Conservation (phyloP, 306 rosid genomes). For the Prunus persica region DNA sequence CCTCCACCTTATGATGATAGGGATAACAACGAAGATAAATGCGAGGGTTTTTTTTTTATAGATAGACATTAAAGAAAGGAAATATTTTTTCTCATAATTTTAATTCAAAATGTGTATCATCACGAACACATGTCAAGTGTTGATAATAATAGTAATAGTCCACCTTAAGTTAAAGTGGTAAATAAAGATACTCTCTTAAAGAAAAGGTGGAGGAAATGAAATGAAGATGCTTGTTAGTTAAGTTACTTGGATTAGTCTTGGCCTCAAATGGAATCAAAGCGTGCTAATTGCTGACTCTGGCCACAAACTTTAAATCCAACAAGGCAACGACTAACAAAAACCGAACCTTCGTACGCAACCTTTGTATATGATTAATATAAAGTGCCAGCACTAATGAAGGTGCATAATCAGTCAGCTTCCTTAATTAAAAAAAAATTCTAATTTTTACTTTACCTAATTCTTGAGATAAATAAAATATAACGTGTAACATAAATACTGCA, state of each 20-base stretch:
- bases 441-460: no score
- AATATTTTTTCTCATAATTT: no score
- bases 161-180: rapidly evolving
- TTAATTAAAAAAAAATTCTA: not conserved
- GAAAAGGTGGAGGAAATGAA: not conserved
- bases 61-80: no score
- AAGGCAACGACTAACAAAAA: conserved; percentile 2
- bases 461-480: not conserved
- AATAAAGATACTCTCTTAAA: not conserved
- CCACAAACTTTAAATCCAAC: conserved; percentile 11
- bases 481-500: not conserved
- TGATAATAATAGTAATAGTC: rapidly evolving
- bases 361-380: not conserved
- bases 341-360: conserved; percentile 2
- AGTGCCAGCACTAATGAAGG: not conserved
- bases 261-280: not conserved
- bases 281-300: not conserved
- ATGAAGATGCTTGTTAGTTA: not conserved
- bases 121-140: no score
- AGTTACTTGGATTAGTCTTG: conserved; percentile 9
- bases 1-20: not conserved
- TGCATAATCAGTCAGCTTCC: not conserved
- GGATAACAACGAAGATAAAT: not conserved
- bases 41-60: not conserved
- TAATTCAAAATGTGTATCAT: not conserved